Evolutionary conservation across 2,329 filamentous ascomycete species (phyloP), one percentile per base, ranked within the genome.

Genomic region (Septoria linicola): DNA sequence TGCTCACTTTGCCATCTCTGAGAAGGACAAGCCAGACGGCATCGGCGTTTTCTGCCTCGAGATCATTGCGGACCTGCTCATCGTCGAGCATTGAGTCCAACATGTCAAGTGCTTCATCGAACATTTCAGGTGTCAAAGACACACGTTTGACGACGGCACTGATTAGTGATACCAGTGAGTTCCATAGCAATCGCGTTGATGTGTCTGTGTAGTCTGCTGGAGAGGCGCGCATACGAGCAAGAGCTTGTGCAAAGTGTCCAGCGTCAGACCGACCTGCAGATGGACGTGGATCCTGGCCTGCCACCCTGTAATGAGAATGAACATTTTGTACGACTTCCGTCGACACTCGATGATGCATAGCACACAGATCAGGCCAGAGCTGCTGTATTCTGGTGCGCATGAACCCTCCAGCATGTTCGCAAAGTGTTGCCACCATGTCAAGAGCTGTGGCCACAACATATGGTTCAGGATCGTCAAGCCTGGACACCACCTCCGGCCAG

Each of bases 401-500:
- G 65, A 99, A 99, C 54, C 89, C 84, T 0, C 90, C 88, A 0
- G 89, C 88, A 40, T 81, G 75, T 49, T 75, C 73, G 65, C 89
- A 95, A 50, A 96, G 77, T 8, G 79, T 73, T 2, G 75, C 75
- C 2, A 97, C 74, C 0, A 88, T 80, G 11, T 83, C 77, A 52
- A 89, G 83, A 4, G 89, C 84, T 13, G 84, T 81, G 7, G 86
- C 79, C 2, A 80, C 80, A 8, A 96, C 80, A 63, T 83, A 87
- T 0, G 81, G 73, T 67, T 89, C 84, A 3, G 72, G 58, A 57
- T 89, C 87, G 58, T 83, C 80, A 4, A 89, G 73, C 19, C 84
- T 78, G n/a, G 78, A 76, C 1, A 85, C 73, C 4, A 96, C 73
- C 5, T 95, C 85, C 0, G 91, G 90, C 92, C 92, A 99, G 6